Evolutionary conservation across 345 rosid genomes (phyloP).

Genomic region (Eucalyptus regnans): DNA sequence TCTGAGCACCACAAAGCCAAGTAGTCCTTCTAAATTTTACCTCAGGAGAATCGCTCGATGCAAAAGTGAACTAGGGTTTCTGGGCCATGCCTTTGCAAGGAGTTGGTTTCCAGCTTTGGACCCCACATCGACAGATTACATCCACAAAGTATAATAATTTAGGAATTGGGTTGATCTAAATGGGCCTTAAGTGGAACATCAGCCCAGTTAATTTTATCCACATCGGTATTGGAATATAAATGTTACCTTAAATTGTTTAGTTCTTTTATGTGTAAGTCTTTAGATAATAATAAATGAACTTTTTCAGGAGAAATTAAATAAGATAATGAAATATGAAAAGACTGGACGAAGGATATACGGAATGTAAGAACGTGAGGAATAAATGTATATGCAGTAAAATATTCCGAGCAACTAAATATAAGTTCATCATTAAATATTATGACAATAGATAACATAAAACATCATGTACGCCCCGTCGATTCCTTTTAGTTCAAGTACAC

Average conservation of each 20-base stretch:
- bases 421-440: neutral
- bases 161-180: neutral
- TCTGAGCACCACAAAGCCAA: neutral
- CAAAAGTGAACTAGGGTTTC: neutral
- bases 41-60: neutral
- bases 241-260: neutral
- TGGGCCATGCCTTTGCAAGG: neutral
- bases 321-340: neutral
- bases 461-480: neutral
- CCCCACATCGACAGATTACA: neutral
- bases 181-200: neutral
- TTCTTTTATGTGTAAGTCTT: neutral
- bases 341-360: neutral
- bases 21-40: neutral
- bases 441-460: neutral
- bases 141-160: neutral
- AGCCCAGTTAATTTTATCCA: neutral
- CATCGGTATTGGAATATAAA: neutral
- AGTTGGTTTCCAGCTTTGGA: neutral
- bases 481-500: neutral
- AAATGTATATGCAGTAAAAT: rapidly evolving
- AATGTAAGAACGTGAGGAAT: neutral
- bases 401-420: neutral
- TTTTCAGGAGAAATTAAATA: neutral
- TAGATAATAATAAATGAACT: neutral